Base-by-base conservation (phyloP, 495 filamentous ascomycete species). In the Aspergillus ostianus region DNA sequence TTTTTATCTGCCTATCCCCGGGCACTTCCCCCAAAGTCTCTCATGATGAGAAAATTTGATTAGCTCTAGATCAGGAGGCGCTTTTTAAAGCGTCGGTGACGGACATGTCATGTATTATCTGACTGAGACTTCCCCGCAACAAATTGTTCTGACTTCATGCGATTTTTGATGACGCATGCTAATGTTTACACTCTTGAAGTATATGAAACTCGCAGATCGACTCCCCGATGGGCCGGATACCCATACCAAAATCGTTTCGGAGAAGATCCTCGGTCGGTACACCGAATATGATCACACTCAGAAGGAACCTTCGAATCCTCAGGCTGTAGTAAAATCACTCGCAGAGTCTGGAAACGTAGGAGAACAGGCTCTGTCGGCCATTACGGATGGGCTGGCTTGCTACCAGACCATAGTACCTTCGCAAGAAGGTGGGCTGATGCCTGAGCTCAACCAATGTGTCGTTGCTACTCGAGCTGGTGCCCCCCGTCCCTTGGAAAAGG, bases 1-100 rank as follows among this genome's bases (percentile, higher is more conserved):
- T 57, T 57, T 29, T 53, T 12, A 41, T 4, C 48, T 49, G 53
- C 63, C 53, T 6, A 58, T 53, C 41, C 56, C 54, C 57, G 27
- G 56, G 8, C 29, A 36, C 18, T 44, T n/a, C 51, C 20, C 45
- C 55, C 48, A 46, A 53, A 66, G 67, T 77, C 74, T 77, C 70
- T 70, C 62, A 75, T 81, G 80, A 83, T 57, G 81, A 81, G 68
- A 79, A 72, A 78, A 72, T 61, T 67, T 71, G 62, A 77, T 82
- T 80, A 83, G 81, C 81, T 83, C 81, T 83, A 83, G 81, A 83
- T 83, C 80, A 80, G 73, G 72, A 82, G 78, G 71, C 74, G 73
- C 76, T 60, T 56, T 49, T 69, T 15, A 41, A 41, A 41, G 76
- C 73, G 74, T 70, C 73, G 66, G 58, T 81, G 81, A 83, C 77